phyloP scores from a whole-genome alignment of 257 asterid species.

The Penstemon newberryi region DNA sequence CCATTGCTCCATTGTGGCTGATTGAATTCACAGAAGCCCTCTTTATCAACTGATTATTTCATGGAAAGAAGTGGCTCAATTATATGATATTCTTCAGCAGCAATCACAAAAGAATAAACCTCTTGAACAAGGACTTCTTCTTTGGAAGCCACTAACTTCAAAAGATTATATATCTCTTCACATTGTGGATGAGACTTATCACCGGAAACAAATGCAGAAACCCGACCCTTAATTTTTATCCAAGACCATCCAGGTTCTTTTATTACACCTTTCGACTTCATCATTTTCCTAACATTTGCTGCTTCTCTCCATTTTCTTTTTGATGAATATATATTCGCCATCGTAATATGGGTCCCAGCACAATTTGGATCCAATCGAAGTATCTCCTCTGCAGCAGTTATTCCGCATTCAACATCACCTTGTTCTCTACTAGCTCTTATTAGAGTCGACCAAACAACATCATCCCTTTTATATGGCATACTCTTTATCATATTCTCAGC shows the following conservation, averaged over 20 bases:
- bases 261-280: conserved; percentile 74
- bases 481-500: conserved; percentile 72
- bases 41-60: not conserved
- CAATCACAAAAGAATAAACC: conserved; percentile 31
- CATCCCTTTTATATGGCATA: conserved; percentile 74
- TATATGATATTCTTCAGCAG: conserved; percentile 31
- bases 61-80: not conserved
- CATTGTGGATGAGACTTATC: conserved; percentile 56
- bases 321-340: conserved; percentile 79
- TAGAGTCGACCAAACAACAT: conserved; percentile 86
- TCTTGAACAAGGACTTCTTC: conserved; percentile 39
- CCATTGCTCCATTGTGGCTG: not conserved
- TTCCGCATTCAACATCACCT: conserved; percentile 74
- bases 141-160: conserved; percentile 50
- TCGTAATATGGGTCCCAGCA: conserved; percentile 71
- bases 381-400: conserved; percentile 62
- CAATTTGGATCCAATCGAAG: conserved; percentile 70
- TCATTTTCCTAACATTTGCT: conserved; percentile 70
- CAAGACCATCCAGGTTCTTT: conserved; percentile 98
- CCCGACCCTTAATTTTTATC: conserved; percentile 60
- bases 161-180: conserved; percentile 50
- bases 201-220: conserved; percentile 68
- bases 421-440: conserved; percentile 73
- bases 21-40: not conserved
- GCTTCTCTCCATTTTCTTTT: conserved; percentile 78